These are phyloP conservation scores for Mycena vulgaris DNA, from an alignment of 768 basidiomycete genomes.

Conservation along the genomic window DNA sequence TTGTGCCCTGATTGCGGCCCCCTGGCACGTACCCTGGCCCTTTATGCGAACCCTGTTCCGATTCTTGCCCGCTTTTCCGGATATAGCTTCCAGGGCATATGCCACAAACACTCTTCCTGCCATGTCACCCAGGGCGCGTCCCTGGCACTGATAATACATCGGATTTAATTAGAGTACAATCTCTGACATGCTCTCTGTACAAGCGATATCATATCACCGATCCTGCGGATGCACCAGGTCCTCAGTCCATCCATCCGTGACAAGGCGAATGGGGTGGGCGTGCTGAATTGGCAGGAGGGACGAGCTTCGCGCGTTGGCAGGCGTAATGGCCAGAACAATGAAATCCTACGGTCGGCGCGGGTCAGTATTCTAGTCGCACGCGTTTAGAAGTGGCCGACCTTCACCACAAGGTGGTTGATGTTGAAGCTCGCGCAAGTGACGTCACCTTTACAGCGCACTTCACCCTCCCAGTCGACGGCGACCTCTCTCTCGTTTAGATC, in stretches of 20 bases:
- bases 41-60: not conserved
- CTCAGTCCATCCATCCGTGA: constrained; percentile 66
- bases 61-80: not conserved
- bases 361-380: not conserved
- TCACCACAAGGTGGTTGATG: constrained; percentile 60
- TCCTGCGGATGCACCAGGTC: constrained; percentile 56
- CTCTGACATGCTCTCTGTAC: not conserved
- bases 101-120: constrained; percentile 20
- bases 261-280: constrained; percentile 66
- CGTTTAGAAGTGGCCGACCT: constrained; percentile 51
- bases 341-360: constrained; percentile 60
- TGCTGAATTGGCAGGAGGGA: constrained; percentile 60
- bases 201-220: constrained; percentile 41
- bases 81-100: not conserved
- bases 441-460: constrained; percentile 58
- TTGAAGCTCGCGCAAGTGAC: constrained; percentile 62
- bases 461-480: constrained; percentile 70
- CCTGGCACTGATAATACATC: constrained; percentile 16
- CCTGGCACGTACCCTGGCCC: too few species aligned
- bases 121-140: constrained; percentile 21
- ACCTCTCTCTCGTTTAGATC: constrained; percentile 41
- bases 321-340: constrained; percentile 64
- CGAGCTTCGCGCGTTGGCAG: constrained; percentile 60
- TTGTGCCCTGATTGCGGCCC: not conserved
- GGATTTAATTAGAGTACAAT: not conserved